Conservation (phyloP, 208 protist genomes). For the Kentomonas sorsogonicus region DNA sequence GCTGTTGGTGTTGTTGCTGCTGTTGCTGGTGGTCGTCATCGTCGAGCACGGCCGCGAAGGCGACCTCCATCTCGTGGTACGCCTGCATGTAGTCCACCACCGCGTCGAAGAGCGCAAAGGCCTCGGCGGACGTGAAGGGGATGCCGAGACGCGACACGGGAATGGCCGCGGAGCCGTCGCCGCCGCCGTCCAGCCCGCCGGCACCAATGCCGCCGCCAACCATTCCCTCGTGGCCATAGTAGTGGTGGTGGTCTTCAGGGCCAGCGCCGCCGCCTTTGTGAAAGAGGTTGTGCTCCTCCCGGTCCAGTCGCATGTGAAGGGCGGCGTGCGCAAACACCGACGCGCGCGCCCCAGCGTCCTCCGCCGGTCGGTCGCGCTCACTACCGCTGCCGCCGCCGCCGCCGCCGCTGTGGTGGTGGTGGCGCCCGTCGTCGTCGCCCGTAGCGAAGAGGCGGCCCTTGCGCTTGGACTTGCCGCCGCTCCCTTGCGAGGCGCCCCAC, state of each 20-base stretch:
- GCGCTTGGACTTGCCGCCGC: conserved; percentile 1
- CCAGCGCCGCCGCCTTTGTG: too few relatives aligned
- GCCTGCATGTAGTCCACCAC: conserved; percentile 40
- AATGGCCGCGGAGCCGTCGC: neutral
- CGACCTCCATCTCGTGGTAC: conserved; percentile 24
- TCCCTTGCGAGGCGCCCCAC: conserved; percentile 33
- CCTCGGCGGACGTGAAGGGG: conserved; percentile 33
- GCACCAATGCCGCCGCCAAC: too few relatives aligned
- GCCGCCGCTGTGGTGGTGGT: neutral
- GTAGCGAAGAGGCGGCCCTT: too few relatives aligned
- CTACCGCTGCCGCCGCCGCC: neutral
- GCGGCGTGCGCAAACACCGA: too few relatives aligned
- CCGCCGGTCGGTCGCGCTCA: too few relatives aligned
- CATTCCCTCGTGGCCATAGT: too few relatives aligned
- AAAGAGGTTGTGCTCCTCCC: too few relatives aligned
- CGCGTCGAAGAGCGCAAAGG: conserved; percentile 55
- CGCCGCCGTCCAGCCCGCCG: conserved; percentile 7
- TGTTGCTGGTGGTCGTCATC: neutral
- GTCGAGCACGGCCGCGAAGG: too few relatives aligned
- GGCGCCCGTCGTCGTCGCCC: neutral
- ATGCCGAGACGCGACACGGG: conserved; percentile 9
- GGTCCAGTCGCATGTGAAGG: too few relatives aligned
- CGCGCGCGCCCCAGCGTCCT: too few relatives aligned
- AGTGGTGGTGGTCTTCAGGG: too few relatives aligned
- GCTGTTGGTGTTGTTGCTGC: neutral